A percentile compares a stretch with the other conserved stretches of the same genome.
These are phyloP conservation scores for Claviceps sp. DNA, from an alignment of 2,329 filamentous ascomycete species.

Conservation along the genomic window DNA sequence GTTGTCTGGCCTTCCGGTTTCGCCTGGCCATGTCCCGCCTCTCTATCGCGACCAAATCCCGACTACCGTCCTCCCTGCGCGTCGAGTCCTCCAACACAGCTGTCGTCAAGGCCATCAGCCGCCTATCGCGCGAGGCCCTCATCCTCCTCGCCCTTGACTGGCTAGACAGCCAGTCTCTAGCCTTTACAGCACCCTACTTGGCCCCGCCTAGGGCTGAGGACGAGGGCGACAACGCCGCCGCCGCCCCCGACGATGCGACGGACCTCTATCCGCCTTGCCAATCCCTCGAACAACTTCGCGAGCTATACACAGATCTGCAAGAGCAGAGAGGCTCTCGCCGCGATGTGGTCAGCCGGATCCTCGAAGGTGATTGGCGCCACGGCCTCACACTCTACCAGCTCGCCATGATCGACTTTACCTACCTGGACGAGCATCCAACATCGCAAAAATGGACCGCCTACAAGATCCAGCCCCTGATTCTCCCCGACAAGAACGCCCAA, in stretches of 20 bases:
- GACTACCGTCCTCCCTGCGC: constrained; percentile 57
- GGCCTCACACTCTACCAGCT: constrained; percentile 53
- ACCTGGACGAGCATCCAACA: constrained; percentile 50
- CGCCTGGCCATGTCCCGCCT: constrained; percentile 34
- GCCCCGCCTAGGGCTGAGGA: constrained; percentile 11
- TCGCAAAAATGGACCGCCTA: constrained; percentile 53
- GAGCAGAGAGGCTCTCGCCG: constrained; percentile 45
- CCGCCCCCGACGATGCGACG: constrained; percentile 42
- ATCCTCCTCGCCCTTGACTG: constrained; percentile 62
- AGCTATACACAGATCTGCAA: constrained; percentile 49
- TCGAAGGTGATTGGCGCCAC: constrained; percentile 56
- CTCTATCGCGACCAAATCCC: constrained; percentile 57
- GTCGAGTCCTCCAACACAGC: constrained; percentile 51
- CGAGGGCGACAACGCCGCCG: constrained; percentile 24
- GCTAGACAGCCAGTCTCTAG: constrained; percentile 54
- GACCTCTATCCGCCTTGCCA: constrained; percentile 57
- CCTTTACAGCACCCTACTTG: constrained; percentile 32
- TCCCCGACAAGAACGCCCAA: constrained; percentile 21
- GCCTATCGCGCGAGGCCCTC: constrained; percentile 59
- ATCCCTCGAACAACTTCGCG: constrained; percentile 52
- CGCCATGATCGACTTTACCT: constrained; percentile 54
- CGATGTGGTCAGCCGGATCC: constrained; percentile 49
- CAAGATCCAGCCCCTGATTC: constrained; percentile 40
- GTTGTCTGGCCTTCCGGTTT: neutral
- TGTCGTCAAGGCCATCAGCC: constrained; percentile 52